A percentile compares a stretch with the other conserved stretches of the same genome.
Conservation (phyloP, 805 yeast genomes). For the Wickerhamiella slavikovae region DNA sequence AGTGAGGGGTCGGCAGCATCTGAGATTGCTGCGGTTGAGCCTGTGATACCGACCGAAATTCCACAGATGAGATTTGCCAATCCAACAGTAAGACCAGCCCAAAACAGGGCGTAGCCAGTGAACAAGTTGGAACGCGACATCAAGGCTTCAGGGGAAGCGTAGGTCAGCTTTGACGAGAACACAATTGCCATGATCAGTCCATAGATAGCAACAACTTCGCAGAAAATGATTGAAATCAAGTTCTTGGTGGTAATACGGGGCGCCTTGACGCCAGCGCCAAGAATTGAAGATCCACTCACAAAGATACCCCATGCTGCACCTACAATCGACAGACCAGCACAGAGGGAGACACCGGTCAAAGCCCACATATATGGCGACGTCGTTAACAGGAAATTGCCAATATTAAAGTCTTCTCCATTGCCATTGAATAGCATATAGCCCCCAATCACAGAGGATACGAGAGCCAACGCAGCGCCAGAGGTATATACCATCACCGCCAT, state of each 20-base stretch:
- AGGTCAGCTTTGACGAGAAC: conserved; percentile 67
- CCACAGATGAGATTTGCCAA: conserved; percentile 87
- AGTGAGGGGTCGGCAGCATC: conserved; percentile 94
- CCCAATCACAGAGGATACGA: conserved; percentile 8
- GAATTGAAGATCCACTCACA: conserved; percentile 78
- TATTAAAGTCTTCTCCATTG: conserved; percentile 76
- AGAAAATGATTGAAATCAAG: conserved; percentile 86
- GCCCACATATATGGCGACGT: conserved; percentile 98
- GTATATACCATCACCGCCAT: conserved; percentile 3
- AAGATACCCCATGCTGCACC: conserved; percentile 99
- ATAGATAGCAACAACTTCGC: conserved; percentile 97
- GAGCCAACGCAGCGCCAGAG: conserved; percentile 4
- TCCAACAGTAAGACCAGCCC: conserved; percentile 98
- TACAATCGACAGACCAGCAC: conserved; percentile 85
- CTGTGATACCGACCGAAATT: conserved; percentile 90
- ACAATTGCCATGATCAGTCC: conserved; percentile 96
- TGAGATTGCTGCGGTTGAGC: conserved; percentile 94
- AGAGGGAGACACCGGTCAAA: conserved; percentile 62
- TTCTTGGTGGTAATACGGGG: conserved; percentile 96
- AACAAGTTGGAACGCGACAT: conserved; percentile 70
- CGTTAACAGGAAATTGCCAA: conserved; percentile 67
- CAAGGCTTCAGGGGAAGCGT: conserved; percentile 38
- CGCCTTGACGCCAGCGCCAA: conserved; percentile 96
- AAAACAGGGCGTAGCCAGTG: conserved; percentile 86
- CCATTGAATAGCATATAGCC: conserved; percentile 49